Conservation (phyloP, 768 basidiomycete species). For the Pleurotus tuoliensis region DNA sequence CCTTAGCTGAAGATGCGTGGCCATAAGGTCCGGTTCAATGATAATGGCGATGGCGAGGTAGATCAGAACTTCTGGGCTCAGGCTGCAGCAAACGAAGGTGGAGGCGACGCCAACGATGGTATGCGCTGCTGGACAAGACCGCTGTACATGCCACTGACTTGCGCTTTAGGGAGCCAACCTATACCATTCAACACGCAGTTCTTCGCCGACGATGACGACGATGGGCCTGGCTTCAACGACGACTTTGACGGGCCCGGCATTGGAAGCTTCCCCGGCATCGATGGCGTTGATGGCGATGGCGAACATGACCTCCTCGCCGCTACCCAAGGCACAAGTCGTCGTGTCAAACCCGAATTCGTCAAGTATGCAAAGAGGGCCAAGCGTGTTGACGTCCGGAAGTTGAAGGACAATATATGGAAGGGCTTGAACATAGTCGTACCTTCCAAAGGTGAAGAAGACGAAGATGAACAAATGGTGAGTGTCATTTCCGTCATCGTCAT, state of each 20-base stretch:
- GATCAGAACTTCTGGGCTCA: conserved; percentile 98
- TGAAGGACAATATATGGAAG: conserved; percentile 99
- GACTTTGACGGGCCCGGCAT: conserved; percentile 49
- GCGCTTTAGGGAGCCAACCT: conserved; percentile 30
- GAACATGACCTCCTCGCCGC: conserved; percentile 88
- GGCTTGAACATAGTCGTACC: conserved; percentile 74
- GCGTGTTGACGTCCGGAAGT: conserved; percentile 90
- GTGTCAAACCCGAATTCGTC: conserved; percentile 82
- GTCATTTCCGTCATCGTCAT: not conserved
- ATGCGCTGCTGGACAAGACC: conserved; percentile 17
- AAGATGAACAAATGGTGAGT: conserved; percentile 51
- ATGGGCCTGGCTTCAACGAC: conserved; percentile 68
- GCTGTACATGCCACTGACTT: too few relatives aligned
- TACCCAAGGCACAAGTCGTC: conserved; percentile 71
- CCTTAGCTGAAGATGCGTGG: conserved; percentile 86
- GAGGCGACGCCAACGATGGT: conserved; percentile 64
- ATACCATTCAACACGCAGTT: conserved; percentile 94
- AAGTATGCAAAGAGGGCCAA: conserved; percentile 96
- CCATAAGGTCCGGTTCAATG: conserved; percentile 51
- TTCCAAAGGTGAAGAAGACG: conserved; percentile 38
- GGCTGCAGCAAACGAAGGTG: conserved; percentile 82
- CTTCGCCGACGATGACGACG: conserved; percentile 91
- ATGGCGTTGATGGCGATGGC: conserved; percentile 47
- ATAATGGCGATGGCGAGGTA: conserved; percentile 78
- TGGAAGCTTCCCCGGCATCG: conserved; percentile 13